Conservation (phyloP, 805 yeast species). For the Saccharomycopsis malanga region DNA sequence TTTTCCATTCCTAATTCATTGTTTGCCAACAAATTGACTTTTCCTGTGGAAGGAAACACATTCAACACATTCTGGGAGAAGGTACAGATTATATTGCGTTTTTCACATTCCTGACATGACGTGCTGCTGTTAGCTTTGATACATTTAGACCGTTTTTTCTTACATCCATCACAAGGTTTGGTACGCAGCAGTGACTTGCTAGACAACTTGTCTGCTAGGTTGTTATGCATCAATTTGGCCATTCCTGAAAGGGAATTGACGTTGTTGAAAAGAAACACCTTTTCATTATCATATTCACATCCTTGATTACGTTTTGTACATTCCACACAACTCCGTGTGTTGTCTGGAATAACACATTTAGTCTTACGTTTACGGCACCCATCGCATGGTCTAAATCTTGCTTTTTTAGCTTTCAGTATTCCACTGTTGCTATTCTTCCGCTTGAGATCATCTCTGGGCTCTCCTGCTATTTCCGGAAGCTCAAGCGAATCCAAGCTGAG, state of each 20-base stretch:
- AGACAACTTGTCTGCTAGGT: background rate
- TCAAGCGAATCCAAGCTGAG: slow-evolving; percentile 20
- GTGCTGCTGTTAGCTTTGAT: slow-evolving; percentile 21
- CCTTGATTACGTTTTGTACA: slow-evolving; percentile 28
- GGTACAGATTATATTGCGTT: slow-evolving; percentile 25
- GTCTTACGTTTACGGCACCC: slow-evolving; percentile 34
- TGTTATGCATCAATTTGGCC: slow-evolving; percentile 14
- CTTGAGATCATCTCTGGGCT: slow-evolving; percentile 2
- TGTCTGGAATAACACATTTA: slow-evolving; percentile 28
- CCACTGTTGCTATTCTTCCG: background rate
- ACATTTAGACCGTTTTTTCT: slow-evolving; percentile 25
- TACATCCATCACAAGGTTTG: slow-evolving; percentile 25
- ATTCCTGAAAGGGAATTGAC: slow-evolving; percentile 20
- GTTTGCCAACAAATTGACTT: slow-evolving; percentile 8
- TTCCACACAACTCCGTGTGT: slow-evolving; percentile 26
- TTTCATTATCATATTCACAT: slow-evolving; percentile 26
- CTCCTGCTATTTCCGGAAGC: slow-evolving; percentile 15
- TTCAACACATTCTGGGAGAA: slow-evolving; percentile 20
- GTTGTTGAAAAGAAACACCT: slow-evolving; percentile 23
- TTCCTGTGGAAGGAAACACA: slow-evolving; percentile 10
- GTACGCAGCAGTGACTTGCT: slow-evolving; percentile 4
- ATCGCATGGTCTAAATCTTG: slow-evolving; percentile 32
- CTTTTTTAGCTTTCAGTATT: slow-evolving; percentile 9
- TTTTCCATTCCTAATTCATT: slow-evolving; percentile 23
- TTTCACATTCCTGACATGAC: slow-evolving; percentile 25